Evolutionary conservation across 345 rosid species (phyloP), one percentile per base, ranked within the genome.

Genomic region (Lagerstroemia speciosa): DNA sequence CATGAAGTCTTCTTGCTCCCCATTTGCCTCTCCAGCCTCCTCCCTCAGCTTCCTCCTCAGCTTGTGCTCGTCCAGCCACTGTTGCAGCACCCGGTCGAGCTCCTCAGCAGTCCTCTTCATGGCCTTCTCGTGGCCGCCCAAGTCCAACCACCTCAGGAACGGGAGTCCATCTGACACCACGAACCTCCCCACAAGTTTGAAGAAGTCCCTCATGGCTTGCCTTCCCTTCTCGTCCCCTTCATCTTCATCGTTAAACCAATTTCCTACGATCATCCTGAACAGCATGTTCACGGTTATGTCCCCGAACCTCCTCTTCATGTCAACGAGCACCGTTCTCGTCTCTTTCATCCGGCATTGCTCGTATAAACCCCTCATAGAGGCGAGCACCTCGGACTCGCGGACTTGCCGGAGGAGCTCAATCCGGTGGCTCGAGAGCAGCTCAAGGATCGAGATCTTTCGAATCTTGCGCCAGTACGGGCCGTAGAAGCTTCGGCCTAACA

Each of bases 401-500:
- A 83, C 79, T 62, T 83, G 80, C 70, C 73, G 81, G 48, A 87
- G 76, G 75, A 78, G 71, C 66, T 82, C 87, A n/a, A 88, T 81
- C 61, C 91, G 69, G 3, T 79, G 75, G 77, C 79, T 84, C 12
- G 95, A 82, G 38, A 91, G 88, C 37, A 91, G 78, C 73, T 91
- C 87, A 5, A 78, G 63, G 29, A 77, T 84, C 5, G 83, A 82
- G n/a, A 89, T 84, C 78, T 91, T 91, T 22, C 87, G 82, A 83
- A 87, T 70, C 64, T 84, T 80, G 11, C 93, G 88, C 97, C 95
- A 91, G 64, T 77, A 83, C 9, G 91, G 68, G 69, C 83, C 76
- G 40, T 85, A 81, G 19, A 92, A 84, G 30, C 87, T 89, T 65
- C 87, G 83, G 9, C 91, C 92, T 27, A 91, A 72, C 57, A 85